Percentiles rank a stretch among this genome's conserved stretches.
Evolutionary conservation across 805 yeast species (phyloP).

Genomic region (Blastobotrys parvus): DNA sequence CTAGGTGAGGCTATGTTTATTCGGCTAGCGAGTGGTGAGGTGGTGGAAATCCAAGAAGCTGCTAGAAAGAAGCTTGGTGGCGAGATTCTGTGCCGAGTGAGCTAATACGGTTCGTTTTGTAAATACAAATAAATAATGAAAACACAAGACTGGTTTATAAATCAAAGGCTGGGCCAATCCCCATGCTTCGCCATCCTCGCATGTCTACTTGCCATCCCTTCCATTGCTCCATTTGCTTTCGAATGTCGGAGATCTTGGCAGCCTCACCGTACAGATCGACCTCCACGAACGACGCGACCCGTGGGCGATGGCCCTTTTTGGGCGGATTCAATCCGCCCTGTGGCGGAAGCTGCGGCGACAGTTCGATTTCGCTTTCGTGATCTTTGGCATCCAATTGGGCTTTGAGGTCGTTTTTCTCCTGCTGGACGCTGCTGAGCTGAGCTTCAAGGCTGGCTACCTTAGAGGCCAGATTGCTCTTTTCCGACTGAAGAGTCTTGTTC

Average conservation of each 20-base stretch:
- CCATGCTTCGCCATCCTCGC: slow-evolving; percentile 70
- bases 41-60: slow-evolving; percentile 81
- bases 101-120: slow-evolving; percentile 6
- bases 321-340: neutral
- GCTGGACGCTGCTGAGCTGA: slow-evolving; percentile 22
- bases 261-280: slow-evolving; percentile 38
- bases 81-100: slow-evolving; percentile 66
- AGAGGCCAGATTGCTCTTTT: neutral
- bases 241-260: slow-evolving; percentile 37
- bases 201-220: slow-evolving; percentile 81
- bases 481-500: neutral
- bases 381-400: slow-evolving; percentile 20
- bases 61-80: slow-evolving; percentile 64
- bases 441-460: neutral
- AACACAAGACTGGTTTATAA: slow-evolving; percentile 10
- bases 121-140: too few species aligned
- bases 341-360: slow-evolving; percentile 14
- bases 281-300: slow-evolving; percentile 25
- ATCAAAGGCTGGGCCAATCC: slow-evolving; percentile 54
- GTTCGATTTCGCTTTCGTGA: slow-evolving; percentile 19
- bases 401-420: slow-evolving; percentile 30
- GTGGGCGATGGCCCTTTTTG: slow-evolving; percentile 1
- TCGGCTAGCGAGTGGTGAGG: slow-evolving; percentile 39
- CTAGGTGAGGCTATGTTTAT: slow-evolving; percentile 87
- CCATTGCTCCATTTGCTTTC: slow-evolving; percentile 59